phyloP scores from a whole-genome alignment of 768 basidiomycete genomes.

The Boletus reticulatus region DNA sequence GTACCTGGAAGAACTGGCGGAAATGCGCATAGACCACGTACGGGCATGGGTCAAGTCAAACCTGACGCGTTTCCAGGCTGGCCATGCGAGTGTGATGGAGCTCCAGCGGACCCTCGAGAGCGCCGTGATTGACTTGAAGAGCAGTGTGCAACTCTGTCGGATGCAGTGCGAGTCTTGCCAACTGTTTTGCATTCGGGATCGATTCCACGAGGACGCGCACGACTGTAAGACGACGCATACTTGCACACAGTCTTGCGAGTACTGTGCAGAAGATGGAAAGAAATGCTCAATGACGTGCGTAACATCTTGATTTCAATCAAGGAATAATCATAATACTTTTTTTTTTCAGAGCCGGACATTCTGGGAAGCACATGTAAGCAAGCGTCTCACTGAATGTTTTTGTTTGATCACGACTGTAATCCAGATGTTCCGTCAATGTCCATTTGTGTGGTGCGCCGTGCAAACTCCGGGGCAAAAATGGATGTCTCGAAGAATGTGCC shows the following conservation, averaged over 20 bases:
- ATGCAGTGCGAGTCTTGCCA: conserved; percentile 47
- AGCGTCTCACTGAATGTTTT: conserved; percentile 1
- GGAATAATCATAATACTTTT: background rate
- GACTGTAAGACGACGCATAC: conserved; percentile 49
- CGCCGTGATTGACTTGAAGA: conserved; percentile 44
- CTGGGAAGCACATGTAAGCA: conserved; percentile 52
- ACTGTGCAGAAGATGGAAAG: conserved; percentile 30
- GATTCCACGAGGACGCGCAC: conserved; percentile 46
- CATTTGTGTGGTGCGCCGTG: conserved; percentile 60
- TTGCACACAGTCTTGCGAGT: conserved; percentile 46
- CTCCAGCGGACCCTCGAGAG: conserved; percentile 44
- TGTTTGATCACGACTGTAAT: background rate
- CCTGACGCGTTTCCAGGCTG: conserved; percentile 44
- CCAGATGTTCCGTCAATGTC: conserved; percentile 48
- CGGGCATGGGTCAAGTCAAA: conserved; percentile 51
- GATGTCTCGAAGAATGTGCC: conserved; percentile 52
- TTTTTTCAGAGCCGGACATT: conserved; percentile 50
- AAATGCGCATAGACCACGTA: conserved; percentile 47
- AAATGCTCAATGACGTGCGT: conserved; percentile 48
- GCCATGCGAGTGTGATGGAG: conserved; percentile 43
- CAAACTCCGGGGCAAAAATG: conserved; percentile 41
- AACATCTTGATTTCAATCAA: background rate
- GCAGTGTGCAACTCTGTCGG: conserved; percentile 50
- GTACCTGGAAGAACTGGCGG: conserved; percentile 42
- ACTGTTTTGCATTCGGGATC: conserved; percentile 45